Conservation (phyloP, 768 basidiomycete genomes). For the Termitomyces sp. region DNA sequence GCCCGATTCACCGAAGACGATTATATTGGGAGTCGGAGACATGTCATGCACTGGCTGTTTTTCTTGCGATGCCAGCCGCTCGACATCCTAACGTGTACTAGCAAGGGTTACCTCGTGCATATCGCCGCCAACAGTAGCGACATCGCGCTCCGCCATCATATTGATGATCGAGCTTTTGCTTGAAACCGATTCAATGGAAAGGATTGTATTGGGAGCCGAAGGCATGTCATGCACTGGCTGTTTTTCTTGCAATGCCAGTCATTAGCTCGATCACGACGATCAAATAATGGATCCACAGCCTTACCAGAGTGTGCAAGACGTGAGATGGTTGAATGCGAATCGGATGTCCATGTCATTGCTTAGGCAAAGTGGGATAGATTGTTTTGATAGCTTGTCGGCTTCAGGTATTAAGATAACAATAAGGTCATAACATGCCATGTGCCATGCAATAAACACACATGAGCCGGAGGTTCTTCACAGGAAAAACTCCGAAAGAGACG, state of each 20-base stretch:
- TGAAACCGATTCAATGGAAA: slow-evolving; percentile 40
- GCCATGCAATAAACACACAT: not conserved
- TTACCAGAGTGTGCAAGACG: not conserved
- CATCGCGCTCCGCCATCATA: slow-evolving; percentile 27
- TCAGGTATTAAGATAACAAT: not conserved
- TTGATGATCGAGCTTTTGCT: slow-evolving; percentile 43
- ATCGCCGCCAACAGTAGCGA: slow-evolving; percentile 29
- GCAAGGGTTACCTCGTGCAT: slow-evolving; percentile 34
- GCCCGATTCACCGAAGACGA: slow-evolving; percentile 41
- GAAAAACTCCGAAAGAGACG: not conserved
- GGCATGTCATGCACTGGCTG: not conserved
- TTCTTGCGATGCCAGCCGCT: not conserved
- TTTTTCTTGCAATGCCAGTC: too few relatives aligned
- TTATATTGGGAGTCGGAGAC: slow-evolving; percentile 21
- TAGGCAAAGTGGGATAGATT: not conserved
- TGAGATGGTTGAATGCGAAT: too few relatives aligned
- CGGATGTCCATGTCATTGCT: not conserved
- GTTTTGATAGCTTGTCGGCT: not conserved
- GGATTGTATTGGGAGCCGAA: slow-evolving; percentile 25
- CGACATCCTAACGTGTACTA: slow-evolving; percentile 21
- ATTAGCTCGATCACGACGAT: not conserved
- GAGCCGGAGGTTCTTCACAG: not conserved
- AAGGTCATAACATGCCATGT: not conserved
- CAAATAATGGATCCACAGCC: not conserved
- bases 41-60: not conserved